Evolutionary conservation across 1,284 basidiomycete genomes (phyloP), one percentile per base, ranked within the genome.

Genomic region (Melampsora occidentalis): DNA sequence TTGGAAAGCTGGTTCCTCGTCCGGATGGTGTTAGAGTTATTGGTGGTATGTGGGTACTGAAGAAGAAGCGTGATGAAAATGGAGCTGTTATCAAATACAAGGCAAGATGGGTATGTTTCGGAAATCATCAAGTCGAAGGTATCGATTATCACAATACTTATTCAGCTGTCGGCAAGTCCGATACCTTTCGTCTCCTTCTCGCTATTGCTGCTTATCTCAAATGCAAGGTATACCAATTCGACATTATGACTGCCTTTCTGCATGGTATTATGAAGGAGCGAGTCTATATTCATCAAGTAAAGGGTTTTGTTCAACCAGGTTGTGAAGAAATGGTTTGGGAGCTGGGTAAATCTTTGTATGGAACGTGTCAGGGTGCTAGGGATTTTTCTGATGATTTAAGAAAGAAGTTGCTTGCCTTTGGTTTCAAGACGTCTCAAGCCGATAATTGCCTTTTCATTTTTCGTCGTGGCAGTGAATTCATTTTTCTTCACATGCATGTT

Each of bases 201-300:
- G n/a, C 64, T 28, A 33, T 66, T 28, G 31, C 39, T 28, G 31
- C 39, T 2, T 20, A 33, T 46, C 28, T 20, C 6, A 66, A 46
- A 20, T 66, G 39, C 7, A 5, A 2, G 20, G 25, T 46, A 16
- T 7, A 3, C n/a, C 28, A 66, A 66, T 66, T 66, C 33, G 39
- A 66, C 39, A 46, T 66, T 10, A n/a, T n/a, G 3, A 66, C 64
- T 66, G 64, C 64, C 4, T 66, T 66, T 25, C n/a, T 66, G 28
- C 39, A 66, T 39, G 64, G 64, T 18, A 2, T 39, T 2, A 66
- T 66, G 3, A 46, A 66, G 7, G 64, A 35, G 10, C 12, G 4
- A 4, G 39, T 39, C 7, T 66, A 66, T 66, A 33, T 66, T 66
- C 18, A 16, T 6, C 64, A 66, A 42, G 64, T 66, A 7, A 46